Percentiles rank a stretch among this genome's conserved stretches.
phyloP scores from a whole-genome alignment of 805 yeast genomes.

The Scheffersomyces lignosus region DNA sequence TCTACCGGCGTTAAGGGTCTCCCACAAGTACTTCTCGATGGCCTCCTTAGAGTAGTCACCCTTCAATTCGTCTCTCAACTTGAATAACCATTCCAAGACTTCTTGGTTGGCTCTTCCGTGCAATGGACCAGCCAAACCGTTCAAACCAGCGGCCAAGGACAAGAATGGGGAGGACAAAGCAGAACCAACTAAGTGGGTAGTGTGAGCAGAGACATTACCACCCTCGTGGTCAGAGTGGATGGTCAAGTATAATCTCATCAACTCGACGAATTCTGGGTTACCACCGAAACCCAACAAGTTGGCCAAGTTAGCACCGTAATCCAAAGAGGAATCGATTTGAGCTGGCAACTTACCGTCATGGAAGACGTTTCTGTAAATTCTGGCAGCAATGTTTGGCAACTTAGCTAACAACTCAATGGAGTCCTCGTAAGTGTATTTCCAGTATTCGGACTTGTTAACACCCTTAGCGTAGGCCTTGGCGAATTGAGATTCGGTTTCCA shows the following conservation, averaged over 20 bases:
- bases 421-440: conserved; percentile 78
- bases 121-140: conserved; percentile 84
- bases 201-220: conserved; percentile 80
- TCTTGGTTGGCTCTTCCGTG: conserved; percentile 88
- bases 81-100: conserved; percentile 71
- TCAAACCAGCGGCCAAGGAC: conserved; percentile 74
- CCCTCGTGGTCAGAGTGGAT: conserved; percentile 83
- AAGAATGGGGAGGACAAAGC: conserved; percentile 77
- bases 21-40: conserved; percentile 71
- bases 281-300: conserved; percentile 60
- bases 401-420: conserved; percentile 67
- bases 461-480: conserved; percentile 74
- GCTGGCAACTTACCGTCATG: conserved; percentile 59
- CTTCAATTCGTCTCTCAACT: conserved; percentile 61
- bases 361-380: conserved; percentile 65
- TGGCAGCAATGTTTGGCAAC: conserved; percentile 73
- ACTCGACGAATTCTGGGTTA: conserved; percentile 61
- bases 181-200: conserved; percentile 80
- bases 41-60: conserved; percentile 56
- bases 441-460: conserved; percentile 65
- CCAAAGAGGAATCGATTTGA: conserved; percentile 50
- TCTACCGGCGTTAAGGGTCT: conserved; percentile 65
- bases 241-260: conserved; percentile 71
- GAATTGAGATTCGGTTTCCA: conserved; percentile 69
- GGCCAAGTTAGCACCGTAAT: conserved; percentile 75